Evolutionary conservation across 352 stramenopile species (phyloP).

Genomic region (Pythium coloratum): DNA sequence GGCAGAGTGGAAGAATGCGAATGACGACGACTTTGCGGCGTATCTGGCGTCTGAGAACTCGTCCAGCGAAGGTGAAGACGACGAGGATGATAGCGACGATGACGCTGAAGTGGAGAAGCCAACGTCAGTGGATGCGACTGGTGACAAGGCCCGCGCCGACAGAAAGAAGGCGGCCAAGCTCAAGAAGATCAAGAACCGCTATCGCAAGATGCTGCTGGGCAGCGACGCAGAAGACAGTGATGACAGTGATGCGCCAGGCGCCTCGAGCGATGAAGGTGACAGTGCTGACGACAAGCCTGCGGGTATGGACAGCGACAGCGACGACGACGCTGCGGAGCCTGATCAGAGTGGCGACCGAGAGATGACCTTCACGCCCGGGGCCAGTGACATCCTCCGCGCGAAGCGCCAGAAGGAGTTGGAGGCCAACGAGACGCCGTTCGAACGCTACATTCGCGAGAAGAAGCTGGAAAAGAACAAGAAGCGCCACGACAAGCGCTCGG

Average conservation of each 20-base stretch:
- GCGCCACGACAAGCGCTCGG: conserved; percentile 68
- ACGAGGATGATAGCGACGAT: conserved; percentile 41
- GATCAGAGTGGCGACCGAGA: conserved; percentile 64
- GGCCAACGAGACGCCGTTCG: conserved; percentile 81
- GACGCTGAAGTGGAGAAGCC: conserved; percentile 34
- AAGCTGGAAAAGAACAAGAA: conserved; percentile 87
- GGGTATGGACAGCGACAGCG: conserved; percentile 23
- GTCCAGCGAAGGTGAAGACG: conserved; percentile 54
- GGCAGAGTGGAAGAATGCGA: conserved; percentile 76
- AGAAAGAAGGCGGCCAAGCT: conserved; percentile 71
- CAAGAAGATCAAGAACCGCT: conserved; percentile 78
- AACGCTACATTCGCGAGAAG: conserved; percentile 83
- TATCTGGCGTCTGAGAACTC: conserved; percentile 91
- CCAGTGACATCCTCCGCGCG: conserved; percentile 61
- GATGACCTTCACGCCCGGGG: conserved; percentile 79
- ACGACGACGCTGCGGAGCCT: conserved; percentile 17
- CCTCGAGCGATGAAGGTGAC: conserved; percentile 34
- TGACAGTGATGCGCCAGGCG: conserved; percentile 32
- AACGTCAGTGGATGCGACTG: neutral
- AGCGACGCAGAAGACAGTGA: conserved; percentile 71
- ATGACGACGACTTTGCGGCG: conserved; percentile 93
- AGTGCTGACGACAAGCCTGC: conserved; percentile 29
- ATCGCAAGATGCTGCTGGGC: conserved; percentile 77
- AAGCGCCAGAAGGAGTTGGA: conserved; percentile 80
- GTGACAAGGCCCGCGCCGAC: conserved; percentile 35